These are phyloP conservation scores for Lagerstroemia speciosa DNA, from an alignment of 345 rosid genomes.

Conservation along the genomic window DNA sequence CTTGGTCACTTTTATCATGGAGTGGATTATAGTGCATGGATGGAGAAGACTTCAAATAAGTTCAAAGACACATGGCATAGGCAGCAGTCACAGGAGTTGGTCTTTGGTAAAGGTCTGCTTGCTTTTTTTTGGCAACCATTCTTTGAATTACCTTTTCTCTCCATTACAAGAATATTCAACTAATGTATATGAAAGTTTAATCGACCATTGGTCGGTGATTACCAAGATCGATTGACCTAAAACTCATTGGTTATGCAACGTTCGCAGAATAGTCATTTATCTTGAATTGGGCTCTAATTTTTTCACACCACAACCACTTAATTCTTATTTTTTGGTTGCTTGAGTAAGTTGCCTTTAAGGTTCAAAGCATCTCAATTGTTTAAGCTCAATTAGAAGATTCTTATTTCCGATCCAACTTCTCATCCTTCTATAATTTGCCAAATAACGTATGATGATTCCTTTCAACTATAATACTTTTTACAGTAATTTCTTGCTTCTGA, in stretches of 20 bases:
- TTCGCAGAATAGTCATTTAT: background rate
- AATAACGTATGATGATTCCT: background rate
- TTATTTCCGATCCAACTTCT: background rate
- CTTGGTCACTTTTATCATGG: conserved; percentile 16
- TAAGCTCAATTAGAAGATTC: background rate
- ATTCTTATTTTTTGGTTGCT: too few relatives aligned
- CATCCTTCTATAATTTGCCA: too few relatives aligned
- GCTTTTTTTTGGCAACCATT: background rate
- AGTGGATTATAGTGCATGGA: conserved; percentile 92
- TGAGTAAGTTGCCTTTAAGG: background rate
- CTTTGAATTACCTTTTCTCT: too few relatives aligned
- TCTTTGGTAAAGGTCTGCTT: conserved; percentile 76
- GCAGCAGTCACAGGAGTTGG: conserved; percentile 70
- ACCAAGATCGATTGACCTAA: background rate
- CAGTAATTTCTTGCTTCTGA: conserved; percentile 31
- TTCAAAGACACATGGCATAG: conserved; percentile 90
- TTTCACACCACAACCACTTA: too few relatives aligned
- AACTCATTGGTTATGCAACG: background rate
- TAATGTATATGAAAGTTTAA: background rate
- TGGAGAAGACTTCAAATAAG: conserved; percentile 65
- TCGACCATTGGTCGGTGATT: background rate
- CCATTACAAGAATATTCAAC: background rate
- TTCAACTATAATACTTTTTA: background rate
- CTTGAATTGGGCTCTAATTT: background rate
- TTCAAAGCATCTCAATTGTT: background rate